Percentiles rank a stretch among this genome's conserved stretches.
Conservation (phyloP, 495 filamentous ascomycete genomes). For the Penicillium arizonense region DNA sequence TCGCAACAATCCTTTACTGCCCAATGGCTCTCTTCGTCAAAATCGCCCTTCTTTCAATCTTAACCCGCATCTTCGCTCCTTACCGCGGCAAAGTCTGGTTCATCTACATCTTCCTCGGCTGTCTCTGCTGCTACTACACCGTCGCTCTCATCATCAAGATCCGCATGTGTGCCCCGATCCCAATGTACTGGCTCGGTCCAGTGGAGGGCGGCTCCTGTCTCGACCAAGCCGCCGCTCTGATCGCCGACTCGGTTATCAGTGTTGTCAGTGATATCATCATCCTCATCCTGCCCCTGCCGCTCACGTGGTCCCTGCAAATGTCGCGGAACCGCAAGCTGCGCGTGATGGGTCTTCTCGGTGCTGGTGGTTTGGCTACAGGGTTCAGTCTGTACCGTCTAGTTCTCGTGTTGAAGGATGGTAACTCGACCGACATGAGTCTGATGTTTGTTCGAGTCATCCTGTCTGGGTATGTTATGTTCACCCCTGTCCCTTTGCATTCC, state of each 20-base stretch:
- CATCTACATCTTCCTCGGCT: constrained; percentile 44
- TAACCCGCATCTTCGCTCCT: constrained; percentile 47
- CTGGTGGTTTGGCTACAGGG: constrained; percentile 46
- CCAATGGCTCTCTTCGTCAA: constrained; percentile 48
- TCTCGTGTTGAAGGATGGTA: constrained; percentile 35
- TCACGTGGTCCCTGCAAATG: constrained; percentile 50
- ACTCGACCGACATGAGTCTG: constrained; percentile 34
- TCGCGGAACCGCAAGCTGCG: constrained; percentile 42
- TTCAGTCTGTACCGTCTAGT: constrained; percentile 46
- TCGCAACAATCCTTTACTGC: constrained; percentile 46
- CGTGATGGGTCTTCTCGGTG: constrained; percentile 43
- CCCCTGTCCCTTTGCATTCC: background rate
- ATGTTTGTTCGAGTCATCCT: constrained; percentile 44
- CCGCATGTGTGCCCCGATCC: constrained; percentile 23
- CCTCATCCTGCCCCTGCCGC: constrained; percentile 42
- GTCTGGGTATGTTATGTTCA: constrained; percentile 36
- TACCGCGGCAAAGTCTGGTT: constrained; percentile 37
- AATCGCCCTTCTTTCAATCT: constrained; percentile 46
- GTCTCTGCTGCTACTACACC: constrained; percentile 39
- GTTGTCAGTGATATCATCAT: constrained; percentile 47
- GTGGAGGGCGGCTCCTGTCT: constrained; percentile 30
- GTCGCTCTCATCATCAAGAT: constrained; percentile 27
- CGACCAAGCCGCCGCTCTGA: constrained; percentile 40
- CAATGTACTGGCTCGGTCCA: constrained; percentile 18
- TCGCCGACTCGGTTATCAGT: constrained; percentile 49